Evolutionary conservation across 129 eudicot species (phyloP).

Genomic region (Pseudognaphalium luteoalbum): DNA sequence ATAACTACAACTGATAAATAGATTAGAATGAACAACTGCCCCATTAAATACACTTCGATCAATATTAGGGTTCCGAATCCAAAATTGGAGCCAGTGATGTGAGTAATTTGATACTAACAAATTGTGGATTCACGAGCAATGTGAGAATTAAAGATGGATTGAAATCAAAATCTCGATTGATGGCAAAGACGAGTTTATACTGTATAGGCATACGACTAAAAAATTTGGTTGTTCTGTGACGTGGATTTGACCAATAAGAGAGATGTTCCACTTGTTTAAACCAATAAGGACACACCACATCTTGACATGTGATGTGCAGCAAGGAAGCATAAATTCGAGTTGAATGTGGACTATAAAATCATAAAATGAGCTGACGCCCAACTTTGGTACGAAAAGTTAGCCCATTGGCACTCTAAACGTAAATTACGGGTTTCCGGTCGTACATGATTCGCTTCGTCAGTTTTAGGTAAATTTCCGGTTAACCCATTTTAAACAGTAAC

Average conservation of each 20-base stretch:
- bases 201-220: not conserved
- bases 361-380: not conserved
- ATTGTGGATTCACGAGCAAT: not conserved
- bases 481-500: too few relatives aligned
- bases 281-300: not conserved
- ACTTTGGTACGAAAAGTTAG: not conserved
- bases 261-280: constrained; percentile 5
- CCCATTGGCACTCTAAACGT: not conserved
- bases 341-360: not conserved
- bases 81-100: not conserved
- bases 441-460: too few relatives aligned
- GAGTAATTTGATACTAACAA: not conserved
- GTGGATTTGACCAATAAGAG: constrained; percentile 69
- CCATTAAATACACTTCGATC: constrained; percentile 41
- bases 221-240: constrained; percentile 32
- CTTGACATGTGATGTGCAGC: not conserved
- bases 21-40: constrained; percentile 45
- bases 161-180: constrained; percentile 16
- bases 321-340: not conserved
- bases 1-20: constrained; percentile 48
- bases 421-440: too few relatives aligned
- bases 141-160: not conserved
- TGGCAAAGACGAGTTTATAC: constrained; percentile 30
- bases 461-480: too few relatives aligned
- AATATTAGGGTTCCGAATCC: not conserved